These are phyloP conservation scores for Plasmopara halstedii DNA, from an alignment of 352 stramenopile species.

Conservation along the genomic window DNA sequence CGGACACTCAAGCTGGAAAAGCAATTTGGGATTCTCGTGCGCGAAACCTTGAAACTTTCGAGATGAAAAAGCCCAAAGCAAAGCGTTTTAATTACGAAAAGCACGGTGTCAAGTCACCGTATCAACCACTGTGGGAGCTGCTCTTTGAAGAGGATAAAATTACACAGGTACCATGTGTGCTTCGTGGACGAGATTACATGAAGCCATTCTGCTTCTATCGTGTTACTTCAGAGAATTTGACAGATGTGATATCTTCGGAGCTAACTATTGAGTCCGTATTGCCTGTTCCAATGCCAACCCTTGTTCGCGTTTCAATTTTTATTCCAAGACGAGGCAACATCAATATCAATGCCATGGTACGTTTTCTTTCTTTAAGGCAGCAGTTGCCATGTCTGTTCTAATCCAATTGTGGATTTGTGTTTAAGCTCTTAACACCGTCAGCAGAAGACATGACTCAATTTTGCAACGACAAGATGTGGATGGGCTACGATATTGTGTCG, in stretches of 20 bases:
- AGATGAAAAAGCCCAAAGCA: slow-evolving; percentile 51
- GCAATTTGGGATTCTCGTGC: slow-evolving; percentile 45
- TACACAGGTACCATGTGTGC: slow-evolving; percentile 31
- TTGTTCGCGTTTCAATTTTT: slow-evolving; percentile 51
- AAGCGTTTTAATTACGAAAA: slow-evolving; percentile 66
- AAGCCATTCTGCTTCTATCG: slow-evolving; percentile 56
- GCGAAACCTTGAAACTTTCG: slow-evolving; percentile 9
- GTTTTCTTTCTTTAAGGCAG: no score
- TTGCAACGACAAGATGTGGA: slow-evolving; percentile 26
- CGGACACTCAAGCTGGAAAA: slow-evolving; percentile 49
- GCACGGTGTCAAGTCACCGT: slow-evolving; percentile 44
- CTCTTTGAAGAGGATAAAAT: slow-evolving; percentile 28
- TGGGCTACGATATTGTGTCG: slow-evolving; percentile 18
- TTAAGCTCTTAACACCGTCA: slow-evolving; percentile 30
- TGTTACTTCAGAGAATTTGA: neutral
- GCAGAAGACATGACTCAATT: slow-evolving; percentile 19
- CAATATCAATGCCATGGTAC: slow-evolving; percentile 58
- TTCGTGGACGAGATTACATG: slow-evolving; percentile 62
- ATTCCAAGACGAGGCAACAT: slow-evolving; percentile 52
- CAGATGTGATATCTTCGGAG: slow-evolving; percentile 2
- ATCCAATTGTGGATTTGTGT: no score
- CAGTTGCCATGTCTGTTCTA: no score
- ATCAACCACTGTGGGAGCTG: slow-evolving; percentile 48
- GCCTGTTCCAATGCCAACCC: slow-evolving; percentile 52
- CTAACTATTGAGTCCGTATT: slow-evolving; percentile 17